These are phyloP conservation scores for Aspergillus sp. DNA, from an alignment of 2,329 filamentous ascomycete genomes.

Conservation along the genomic window DNA sequence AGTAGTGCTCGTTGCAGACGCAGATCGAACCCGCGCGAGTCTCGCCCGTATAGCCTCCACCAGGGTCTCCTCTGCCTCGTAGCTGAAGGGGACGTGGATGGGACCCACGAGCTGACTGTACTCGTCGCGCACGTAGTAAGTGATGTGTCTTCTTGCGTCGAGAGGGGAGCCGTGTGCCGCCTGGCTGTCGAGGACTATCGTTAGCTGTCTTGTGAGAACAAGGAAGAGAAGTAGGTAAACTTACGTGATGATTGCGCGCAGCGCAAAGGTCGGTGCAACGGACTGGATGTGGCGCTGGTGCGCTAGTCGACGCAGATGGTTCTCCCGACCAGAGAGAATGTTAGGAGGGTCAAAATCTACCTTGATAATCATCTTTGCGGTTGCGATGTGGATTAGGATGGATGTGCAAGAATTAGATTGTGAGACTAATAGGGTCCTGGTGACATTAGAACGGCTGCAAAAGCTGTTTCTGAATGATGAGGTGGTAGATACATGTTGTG, in stretches of 20 bases:
- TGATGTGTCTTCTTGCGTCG: conserved; percentile 1
- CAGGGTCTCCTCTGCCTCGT: background rate
- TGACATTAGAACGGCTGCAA: too few species aligned
- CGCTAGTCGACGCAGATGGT: background rate
- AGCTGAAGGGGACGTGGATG: background rate
- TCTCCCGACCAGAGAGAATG: background rate
- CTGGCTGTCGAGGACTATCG: background rate
- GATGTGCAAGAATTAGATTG: background rate
- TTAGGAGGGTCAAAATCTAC: background rate
- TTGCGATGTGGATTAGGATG: background rate
- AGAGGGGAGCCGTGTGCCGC: background rate
- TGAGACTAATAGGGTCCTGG: too few species aligned
- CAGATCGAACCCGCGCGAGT: background rate
- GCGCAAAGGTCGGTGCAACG: background rate
- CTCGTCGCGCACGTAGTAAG: background rate
- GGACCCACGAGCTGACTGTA: background rate
- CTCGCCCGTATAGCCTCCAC: background rate
- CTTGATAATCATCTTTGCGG: background rate
- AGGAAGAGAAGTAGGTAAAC: background rate
- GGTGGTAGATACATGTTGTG: background rate
- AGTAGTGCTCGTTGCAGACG: background rate
- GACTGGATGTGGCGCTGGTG: background rate
- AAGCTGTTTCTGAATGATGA: background rate
- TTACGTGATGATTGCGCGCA: background rate
- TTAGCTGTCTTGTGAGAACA: background rate